Conservation (phyloP, 2,329 filamentous ascomycete genomes). For the Cordyceps fumosorosea region DNA sequence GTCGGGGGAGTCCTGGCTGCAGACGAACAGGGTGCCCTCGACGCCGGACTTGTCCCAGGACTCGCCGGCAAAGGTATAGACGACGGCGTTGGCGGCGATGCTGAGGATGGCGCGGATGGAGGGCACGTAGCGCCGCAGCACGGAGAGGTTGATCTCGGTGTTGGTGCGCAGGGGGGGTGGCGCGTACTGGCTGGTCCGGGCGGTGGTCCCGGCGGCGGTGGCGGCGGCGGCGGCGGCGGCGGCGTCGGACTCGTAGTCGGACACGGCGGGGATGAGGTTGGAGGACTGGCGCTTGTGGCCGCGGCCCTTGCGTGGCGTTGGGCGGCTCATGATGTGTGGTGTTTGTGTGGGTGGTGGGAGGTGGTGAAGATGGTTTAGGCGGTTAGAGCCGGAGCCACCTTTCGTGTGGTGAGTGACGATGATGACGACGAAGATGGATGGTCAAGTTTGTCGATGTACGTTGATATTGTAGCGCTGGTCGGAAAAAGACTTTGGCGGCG, state of each 20-base stretch:
- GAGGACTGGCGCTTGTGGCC: slow-evolving; percentile 36
- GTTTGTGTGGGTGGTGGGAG: background rate
- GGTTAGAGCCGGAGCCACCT: background rate
- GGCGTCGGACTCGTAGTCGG: slow-evolving; percentile 63
- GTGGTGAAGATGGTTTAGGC: background rate
- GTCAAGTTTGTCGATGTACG: too few species aligned
- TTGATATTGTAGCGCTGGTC: background rate
- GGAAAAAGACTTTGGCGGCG: too few species aligned
- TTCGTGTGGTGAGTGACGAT: background rate
- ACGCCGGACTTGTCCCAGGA: slow-evolving; percentile 80
- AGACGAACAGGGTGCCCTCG: slow-evolving; percentile 87
- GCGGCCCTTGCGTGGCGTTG: slow-evolving; percentile 32
- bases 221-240: slow-evolving; percentile 18
- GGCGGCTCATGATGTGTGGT: slow-evolving; percentile 34
- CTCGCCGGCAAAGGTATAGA: slow-evolving; percentile 69
- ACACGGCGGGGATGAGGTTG: slow-evolving; percentile 34
- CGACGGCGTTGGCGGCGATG: slow-evolving; percentile 76
- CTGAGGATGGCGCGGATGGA: slow-evolving; percentile 66
- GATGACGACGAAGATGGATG: too few species aligned
- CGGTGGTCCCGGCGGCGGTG: slow-evolving; percentile 18
- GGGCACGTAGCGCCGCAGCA: slow-evolving; percentile 75
- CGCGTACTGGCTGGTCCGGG: slow-evolving; percentile 20
- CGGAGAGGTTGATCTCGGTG: slow-evolving; percentile 79
- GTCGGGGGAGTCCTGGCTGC: slow-evolving; percentile 44
- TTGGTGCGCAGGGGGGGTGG: slow-evolving; percentile 60